These are phyloP conservation scores for Fraxinus greggii DNA, from an alignment of 305 asterid species.

Conservation along the genomic window DNA sequence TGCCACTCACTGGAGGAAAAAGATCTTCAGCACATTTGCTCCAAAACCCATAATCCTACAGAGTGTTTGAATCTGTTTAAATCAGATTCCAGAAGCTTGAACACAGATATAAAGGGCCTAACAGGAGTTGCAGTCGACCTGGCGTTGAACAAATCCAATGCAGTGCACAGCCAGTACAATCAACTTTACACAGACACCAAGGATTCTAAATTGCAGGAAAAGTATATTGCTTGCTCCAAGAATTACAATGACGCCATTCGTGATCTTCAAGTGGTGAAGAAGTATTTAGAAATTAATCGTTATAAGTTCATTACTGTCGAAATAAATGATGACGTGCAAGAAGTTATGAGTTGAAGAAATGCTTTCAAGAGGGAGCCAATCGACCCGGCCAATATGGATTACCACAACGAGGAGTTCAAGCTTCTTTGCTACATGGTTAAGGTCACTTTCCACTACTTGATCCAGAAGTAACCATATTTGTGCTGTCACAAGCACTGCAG, in stretches of 20 bases:
- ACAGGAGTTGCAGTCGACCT: not conserved
- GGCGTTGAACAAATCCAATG: not conserved
- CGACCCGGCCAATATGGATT: not conserved
- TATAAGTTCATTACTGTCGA: not conserved
- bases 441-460: not conserved
- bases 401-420: not conserved
- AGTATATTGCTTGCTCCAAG: not conserved
- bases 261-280: not conserved
- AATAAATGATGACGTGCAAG: not conserved
- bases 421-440: not conserved
- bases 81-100: not conserved
- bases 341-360: not conserved
- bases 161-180: not conserved
- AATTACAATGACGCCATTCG: not conserved
- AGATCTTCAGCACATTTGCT: not conserved
- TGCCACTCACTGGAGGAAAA: not conserved
- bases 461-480: not conserved
- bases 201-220: not conserved
- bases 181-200: not conserved
- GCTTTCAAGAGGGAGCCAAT: not conserved
- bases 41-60: not conserved
- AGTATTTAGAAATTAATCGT: not conserved
- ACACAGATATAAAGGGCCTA: not conserved
- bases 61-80: not conserved
- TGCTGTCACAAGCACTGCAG: not conserved